Percentiles rank a stretch among this genome's conserved stretches.
Conservation (phyloP, 768 basidiomycete genomes). For the Boletus speciosus region DNA sequence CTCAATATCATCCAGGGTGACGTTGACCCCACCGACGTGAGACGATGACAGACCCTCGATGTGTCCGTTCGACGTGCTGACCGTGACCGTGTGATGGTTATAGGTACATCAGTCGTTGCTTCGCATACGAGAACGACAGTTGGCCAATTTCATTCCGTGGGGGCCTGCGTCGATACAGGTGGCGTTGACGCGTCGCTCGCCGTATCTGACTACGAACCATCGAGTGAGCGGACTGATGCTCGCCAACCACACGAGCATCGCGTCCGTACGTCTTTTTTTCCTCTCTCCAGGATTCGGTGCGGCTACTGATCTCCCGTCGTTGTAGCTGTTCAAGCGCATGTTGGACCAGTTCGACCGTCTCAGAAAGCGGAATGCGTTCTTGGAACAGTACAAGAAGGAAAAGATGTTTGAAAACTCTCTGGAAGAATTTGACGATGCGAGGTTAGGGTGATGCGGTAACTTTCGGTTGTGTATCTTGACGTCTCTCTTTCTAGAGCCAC, state of each 20-base stretch:
- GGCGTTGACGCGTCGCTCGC: constrained; percentile 86
- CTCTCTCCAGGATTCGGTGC: background rate
- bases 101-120: constrained; percentile 97
- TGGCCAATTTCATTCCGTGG: constrained; percentile 99
- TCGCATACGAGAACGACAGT: constrained; percentile 91
- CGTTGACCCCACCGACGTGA: constrained; percentile 94
- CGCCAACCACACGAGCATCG: constrained; percentile 98
- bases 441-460: constrained; percentile 44
- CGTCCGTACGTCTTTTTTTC: constrained; percentile 58
- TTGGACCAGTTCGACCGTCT: constrained; percentile 91
- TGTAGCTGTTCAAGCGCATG: constrained; percentile 91
- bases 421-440: constrained; percentile 97
- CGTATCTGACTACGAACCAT: constrained; percentile 84
- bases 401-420: constrained; percentile 90
- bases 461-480: background rate
- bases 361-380: constrained; percentile 84
- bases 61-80: background rate
- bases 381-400: constrained; percentile 98
- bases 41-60: background rate
- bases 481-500: constrained; percentile 55
- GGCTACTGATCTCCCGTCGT: background rate
- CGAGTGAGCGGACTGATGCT: constrained; percentile 98
- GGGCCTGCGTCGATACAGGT: constrained; percentile 98
- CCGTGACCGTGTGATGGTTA: background rate
- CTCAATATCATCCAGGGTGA: constrained; percentile 99